A percentile compares a stretch with the other conserved stretches of the same genome.
These are phyloP conservation scores for Arthromyces matolae DNA, from an alignment of 768 basidiomycete species.

Conservation along the genomic window DNA sequence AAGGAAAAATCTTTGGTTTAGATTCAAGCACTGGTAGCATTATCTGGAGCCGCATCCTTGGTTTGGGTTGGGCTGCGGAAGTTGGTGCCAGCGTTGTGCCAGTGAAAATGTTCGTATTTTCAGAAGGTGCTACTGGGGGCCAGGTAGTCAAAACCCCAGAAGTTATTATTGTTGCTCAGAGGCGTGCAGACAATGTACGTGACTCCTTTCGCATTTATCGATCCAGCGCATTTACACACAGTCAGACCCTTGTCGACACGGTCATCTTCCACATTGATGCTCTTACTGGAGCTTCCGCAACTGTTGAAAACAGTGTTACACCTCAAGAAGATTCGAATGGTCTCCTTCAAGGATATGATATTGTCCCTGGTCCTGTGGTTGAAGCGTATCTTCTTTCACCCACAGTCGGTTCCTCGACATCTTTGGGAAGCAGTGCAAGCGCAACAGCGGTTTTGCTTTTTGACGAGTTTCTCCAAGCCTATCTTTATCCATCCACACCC, in stretches of 20 bases:
- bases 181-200: constrained; percentile 60
- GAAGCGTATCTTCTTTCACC: constrained; percentile 47
- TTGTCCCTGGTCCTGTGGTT: constrained; percentile 54
- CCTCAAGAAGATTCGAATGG: constrained; percentile 30
- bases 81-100: constrained; percentile 57
- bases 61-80: constrained; percentile 60
- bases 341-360: constrained; percentile 55
- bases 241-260: constrained; percentile 60
- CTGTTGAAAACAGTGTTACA: constrained; percentile 4
- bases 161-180: constrained; percentile 59
- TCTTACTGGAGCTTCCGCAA: constrained; percentile 65
- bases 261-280: constrained; percentile 77
- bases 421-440: too few relatives aligned
- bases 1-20: constrained; percentile 78
- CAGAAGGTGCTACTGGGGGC: constrained; percentile 35
- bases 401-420: constrained; percentile 24
- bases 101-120: constrained; percentile 55
- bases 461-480: constrained; percentile 72
- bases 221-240: constrained; percentile 3
- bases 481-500: constrained; percentile 63
- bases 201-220: background rate
- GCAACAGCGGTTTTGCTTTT: constrained; percentile 59
- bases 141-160: constrained; percentile 40
- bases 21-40: constrained; percentile 76
- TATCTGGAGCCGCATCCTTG: constrained; percentile 77